Evolutionary conservation across 1,284 basidiomycete species (phyloP).

Genomic region (Puccinia triticina): DNA sequence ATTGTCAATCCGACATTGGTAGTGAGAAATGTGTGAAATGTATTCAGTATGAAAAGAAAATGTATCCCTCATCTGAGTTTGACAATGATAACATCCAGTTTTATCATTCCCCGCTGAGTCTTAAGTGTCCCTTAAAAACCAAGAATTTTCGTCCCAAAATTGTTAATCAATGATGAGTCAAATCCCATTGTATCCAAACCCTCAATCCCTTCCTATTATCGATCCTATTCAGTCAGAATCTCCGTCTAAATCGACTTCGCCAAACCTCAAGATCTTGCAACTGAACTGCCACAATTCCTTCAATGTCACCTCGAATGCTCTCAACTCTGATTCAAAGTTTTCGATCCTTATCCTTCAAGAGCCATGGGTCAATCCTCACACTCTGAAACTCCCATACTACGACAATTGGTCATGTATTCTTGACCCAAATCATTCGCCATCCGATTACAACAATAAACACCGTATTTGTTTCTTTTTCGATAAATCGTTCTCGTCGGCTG

Average conservation of each 20-base stretch:
- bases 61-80: background rate
- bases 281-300: no score
- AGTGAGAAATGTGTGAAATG: no score
- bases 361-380: constrained; percentile 16
- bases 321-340: background rate
- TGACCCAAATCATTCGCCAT: background rate
- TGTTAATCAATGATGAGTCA: background rate
- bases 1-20: background rate
- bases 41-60: background rate
- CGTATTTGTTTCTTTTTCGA: no score
- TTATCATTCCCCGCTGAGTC: background rate
- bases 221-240: no score
- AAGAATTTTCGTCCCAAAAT: background rate
- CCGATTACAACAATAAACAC: background rate
- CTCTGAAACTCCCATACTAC: background rate
- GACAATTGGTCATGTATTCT: background rate
- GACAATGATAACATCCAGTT: background rate
- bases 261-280: background rate
- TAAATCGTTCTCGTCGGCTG: background rate
- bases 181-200: background rate
- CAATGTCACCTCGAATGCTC: no score
- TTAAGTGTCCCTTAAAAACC: background rate
- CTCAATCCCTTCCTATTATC: no score
- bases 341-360: constrained; percentile 3
- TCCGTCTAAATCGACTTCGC: no score